A percentile compares a stretch with the other conserved stretches of the same genome.
Evolutionary conservation across 805 yeast genomes (phyloP).

Genomic region (Cyberlindnera euphorbiiphila): DNA sequence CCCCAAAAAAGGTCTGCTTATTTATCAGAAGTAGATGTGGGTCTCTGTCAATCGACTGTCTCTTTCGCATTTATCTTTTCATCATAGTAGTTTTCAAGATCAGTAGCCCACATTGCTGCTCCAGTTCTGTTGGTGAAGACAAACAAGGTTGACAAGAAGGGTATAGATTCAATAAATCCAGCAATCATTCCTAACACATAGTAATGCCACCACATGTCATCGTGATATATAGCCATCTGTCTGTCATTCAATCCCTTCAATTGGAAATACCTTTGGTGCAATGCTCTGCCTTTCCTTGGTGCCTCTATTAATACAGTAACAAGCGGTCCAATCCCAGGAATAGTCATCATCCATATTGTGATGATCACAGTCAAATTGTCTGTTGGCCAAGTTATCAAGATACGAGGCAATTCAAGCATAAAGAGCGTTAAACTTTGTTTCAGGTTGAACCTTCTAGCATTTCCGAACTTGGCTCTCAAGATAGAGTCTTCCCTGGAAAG

Average conservation of each 20-base stretch:
- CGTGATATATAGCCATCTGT: background rate
- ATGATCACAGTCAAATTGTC: slow-evolving; percentile 2
- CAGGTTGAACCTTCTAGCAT: background rate
- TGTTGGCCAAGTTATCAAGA: slow-evolving; percentile 4
- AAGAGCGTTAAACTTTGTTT: background rate
- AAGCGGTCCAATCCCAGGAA: slow-evolving; percentile 11
- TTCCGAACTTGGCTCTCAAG: slow-evolving; percentile 8
- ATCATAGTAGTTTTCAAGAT: slow-evolving; percentile 6
- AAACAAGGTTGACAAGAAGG: slow-evolving; percentile 11
- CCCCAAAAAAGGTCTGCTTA: background rate
- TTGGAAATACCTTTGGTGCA: slow-evolving; percentile 11
- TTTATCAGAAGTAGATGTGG: background rate
- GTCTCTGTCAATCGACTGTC: background rate
- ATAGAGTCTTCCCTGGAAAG: slow-evolving; percentile 1
- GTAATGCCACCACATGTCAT: slow-evolving; percentile 12
- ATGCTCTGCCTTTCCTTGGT: slow-evolving; percentile 7
- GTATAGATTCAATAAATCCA: slow-evolving; percentile 8
- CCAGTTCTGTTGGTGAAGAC: slow-evolving; percentile 15
- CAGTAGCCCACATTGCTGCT: slow-evolving; percentile 14
- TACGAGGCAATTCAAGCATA: slow-evolving; percentile 3
- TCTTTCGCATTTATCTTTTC: too few species aligned
- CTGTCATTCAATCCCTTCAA: slow-evolving; percentile 8
- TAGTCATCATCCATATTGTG: slow-evolving; percentile 11
- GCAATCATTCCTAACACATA: slow-evolving; percentile 6
- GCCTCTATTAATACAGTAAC: slow-evolving; percentile 9